phyloP scores from a whole-genome alignment of 257 asterid species.

The Przewalskia tangutica region DNA sequence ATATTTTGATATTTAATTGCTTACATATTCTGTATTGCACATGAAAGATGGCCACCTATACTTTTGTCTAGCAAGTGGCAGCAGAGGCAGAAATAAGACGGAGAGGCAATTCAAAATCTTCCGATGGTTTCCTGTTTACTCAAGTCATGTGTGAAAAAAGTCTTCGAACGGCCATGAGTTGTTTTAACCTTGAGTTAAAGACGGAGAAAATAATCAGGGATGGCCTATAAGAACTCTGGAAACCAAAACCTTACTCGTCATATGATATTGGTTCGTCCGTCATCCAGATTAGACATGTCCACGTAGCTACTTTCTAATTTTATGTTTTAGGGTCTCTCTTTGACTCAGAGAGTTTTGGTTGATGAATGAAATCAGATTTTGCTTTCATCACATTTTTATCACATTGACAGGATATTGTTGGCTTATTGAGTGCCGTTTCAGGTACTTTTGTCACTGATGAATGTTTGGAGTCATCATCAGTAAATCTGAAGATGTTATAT shows the following conservation, averaged over 20 bases:
- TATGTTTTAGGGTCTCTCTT: background rate
- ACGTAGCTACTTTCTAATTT: background rate
- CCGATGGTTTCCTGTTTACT: background rate
- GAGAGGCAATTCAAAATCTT: background rate
- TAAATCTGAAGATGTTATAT: background rate
- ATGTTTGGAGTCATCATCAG: background rate
- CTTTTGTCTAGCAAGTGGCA: background rate
- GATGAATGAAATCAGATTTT: background rate
- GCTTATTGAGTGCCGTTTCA: background rate
- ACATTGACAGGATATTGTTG: background rate
- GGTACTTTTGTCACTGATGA: background rate
- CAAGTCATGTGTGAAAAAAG: background rate
- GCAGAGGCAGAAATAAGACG: slow-evolving; percentile 2
- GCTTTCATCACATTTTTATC: background rate
- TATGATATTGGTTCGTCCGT: background rate
- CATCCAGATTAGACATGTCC: background rate
- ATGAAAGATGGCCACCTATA: background rate
- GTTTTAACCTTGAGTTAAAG: background rate
- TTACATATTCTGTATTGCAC: slow-evolving; percentile 34
- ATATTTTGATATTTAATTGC: slow-evolving; percentile 44
- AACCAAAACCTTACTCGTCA: background rate
- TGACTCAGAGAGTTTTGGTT: background rate
- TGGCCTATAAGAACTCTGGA: background rate
- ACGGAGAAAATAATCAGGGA: background rate
- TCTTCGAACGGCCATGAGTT: background rate